These are phyloP conservation scores for Conoideocrella luteorostrata DNA, from an alignment of 2,329 filamentous ascomycete species.

Conservation along the genomic window DNA sequence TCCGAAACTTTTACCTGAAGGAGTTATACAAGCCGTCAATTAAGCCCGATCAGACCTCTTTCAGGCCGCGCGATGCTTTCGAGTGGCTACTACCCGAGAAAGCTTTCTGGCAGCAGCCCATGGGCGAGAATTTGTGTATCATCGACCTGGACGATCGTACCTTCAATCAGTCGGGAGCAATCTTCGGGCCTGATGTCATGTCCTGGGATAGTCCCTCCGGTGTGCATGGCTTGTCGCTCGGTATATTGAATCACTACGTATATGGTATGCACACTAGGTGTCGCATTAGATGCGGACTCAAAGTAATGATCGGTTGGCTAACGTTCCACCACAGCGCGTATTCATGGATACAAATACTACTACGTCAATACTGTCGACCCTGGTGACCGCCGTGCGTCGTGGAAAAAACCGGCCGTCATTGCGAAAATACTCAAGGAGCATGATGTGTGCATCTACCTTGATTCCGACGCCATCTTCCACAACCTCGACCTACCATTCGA, in stretches of 20 bases:
- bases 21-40: slow-evolving; percentile 24
- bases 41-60: slow-evolving; percentile 19
- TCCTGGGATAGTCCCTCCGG: slow-evolving; percentile 26
- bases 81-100: slow-evolving; percentile 22
- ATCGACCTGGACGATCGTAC: slow-evolving; percentile 38
- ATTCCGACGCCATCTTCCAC: slow-evolving; percentile 39
- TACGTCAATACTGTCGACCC: slow-evolving; percentile 32
- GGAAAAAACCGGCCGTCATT: slow-evolving; percentile 39
- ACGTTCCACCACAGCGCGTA: slow-evolving; percentile 26
- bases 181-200: slow-evolving; percentile 29
- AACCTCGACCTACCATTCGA: slow-evolving; percentile 38
- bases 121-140: slow-evolving; percentile 36
- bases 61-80: slow-evolving; percentile 26
- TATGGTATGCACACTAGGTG: slow-evolving; percentile 25
- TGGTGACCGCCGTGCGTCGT: slow-evolving; percentile 36
- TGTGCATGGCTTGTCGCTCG: slow-evolving; percentile 32
- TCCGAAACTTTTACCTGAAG: slow-evolving; percentile 27
- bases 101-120: slow-evolving; percentile 23
- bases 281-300: background rate
- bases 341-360: slow-evolving; percentile 43
- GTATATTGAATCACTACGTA: slow-evolving; percentile 38
- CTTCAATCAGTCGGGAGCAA: slow-evolving; percentile 27
- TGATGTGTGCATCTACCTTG: slow-evolving; percentile 36
- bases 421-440: slow-evolving; percentile 36
- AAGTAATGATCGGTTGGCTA: background rate